Percentiles rank a stretch among this genome's conserved stretches.
These are phyloP conservation scores for Sanghuangporus sanghuang DNA, from an alignment of 1,284 basidiomycete species.

Conservation along the genomic window DNA sequence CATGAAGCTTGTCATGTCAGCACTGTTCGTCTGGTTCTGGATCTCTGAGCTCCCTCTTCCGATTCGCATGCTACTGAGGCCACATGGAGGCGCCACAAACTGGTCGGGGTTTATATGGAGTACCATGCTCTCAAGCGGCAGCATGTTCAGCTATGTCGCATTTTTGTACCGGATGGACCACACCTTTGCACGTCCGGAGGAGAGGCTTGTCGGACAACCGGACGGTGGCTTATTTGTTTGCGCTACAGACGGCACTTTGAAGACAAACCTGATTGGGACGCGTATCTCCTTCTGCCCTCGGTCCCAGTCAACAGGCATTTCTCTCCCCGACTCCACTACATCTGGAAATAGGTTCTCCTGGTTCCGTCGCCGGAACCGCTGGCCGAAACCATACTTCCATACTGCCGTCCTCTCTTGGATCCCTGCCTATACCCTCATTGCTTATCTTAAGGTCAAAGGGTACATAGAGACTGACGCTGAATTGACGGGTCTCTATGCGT, in stretches of 20 bases:
- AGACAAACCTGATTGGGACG: not conserved
- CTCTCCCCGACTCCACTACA: not conserved
- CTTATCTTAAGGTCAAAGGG: not conserved
- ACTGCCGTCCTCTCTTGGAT: not conserved
- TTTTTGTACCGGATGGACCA: constrained; percentile 8
- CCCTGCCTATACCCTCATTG: not conserved
- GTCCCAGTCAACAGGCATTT: not conserved
- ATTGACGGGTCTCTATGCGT: not conserved
- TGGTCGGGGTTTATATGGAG: not conserved
- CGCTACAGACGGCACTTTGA: not conserved
- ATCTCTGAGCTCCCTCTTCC: not conserved
- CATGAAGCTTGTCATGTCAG: not conserved
- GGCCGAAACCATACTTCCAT: constrained; percentile 7
- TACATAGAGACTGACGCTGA: not conserved
- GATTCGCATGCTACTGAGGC: not conserved
- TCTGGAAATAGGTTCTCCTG: not conserved
- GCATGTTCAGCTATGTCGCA: not conserved
- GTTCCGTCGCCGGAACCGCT: not conserved
- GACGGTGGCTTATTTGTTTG: not conserved
- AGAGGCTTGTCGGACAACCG: not conserved
- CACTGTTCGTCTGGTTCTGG: not conserved
- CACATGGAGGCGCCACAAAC: not conserved
- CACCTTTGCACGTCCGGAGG: not conserved
- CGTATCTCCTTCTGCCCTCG: not conserved
- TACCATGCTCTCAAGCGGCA: not conserved